Conservation (phyloP, 306 rosid genomes). For the Coriaria nepalensis region DNA sequence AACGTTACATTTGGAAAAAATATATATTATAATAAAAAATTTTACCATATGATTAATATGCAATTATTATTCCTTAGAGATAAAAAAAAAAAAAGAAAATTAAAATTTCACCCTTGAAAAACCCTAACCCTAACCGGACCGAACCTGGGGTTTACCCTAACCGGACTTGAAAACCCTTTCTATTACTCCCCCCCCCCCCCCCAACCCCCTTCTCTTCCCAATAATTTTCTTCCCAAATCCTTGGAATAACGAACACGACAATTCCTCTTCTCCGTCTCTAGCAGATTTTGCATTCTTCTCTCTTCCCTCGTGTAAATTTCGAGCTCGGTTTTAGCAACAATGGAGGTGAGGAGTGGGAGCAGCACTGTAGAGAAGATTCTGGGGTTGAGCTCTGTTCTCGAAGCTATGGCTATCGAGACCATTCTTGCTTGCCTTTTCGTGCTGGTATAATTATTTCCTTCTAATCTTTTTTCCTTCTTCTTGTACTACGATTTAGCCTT, state of each 20-base stretch:
- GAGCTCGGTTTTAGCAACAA: conserved; percentile 23
- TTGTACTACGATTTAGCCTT: background rate
- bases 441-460: conserved; percentile 20
- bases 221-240: background rate
- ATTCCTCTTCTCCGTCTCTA: too few relatives aligned
- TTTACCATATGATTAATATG: too few relatives aligned
- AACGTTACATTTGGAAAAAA: too few relatives aligned
- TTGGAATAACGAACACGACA: background rate
- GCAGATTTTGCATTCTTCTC: background rate
- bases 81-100: background rate
- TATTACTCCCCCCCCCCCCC: conserved; percentile 10
- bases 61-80: too few relatives aligned
- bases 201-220: conserved; percentile 6
- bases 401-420: conserved; percentile 31
- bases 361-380: conserved; percentile 15
- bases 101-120: too few relatives aligned
- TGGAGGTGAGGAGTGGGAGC: conserved; percentile 25
- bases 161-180: conserved; percentile 20
- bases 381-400: conserved; percentile 22
- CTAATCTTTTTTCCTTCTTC: background rate
- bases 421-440: conserved; percentile 31
- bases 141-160: conserved; percentile 37
- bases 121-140: conserved; percentile 52
- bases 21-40: too few relatives aligned
- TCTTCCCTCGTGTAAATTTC: background rate